These are phyloP conservation scores for Magnolia kwangsiensis DNA, from an alignment of 164 flowering plant species.

Conservation along the genomic window DNA sequence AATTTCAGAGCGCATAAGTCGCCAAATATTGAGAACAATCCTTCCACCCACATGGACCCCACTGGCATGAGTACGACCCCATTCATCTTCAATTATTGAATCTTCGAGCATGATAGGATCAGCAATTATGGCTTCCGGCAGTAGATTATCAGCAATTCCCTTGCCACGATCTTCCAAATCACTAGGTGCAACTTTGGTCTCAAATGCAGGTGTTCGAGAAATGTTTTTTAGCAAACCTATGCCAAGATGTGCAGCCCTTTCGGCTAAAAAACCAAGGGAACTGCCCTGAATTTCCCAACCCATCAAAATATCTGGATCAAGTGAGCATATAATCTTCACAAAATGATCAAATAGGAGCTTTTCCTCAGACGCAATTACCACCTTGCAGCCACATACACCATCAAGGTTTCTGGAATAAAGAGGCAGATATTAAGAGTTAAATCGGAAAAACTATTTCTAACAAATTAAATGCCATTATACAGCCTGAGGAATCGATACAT, in stretches of 20 bases:
- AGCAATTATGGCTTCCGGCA: slow-evolving; percentile 34
- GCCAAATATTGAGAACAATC: slow-evolving; percentile 88
- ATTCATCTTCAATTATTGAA: slow-evolving; percentile 82
- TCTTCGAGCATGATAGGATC: slow-evolving; percentile 40
- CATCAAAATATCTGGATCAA: slow-evolving; percentile 88
- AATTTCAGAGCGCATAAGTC: slow-evolving; percentile 82
- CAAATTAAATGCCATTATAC: not conserved
- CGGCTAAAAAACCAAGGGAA: slow-evolving; percentile 92
- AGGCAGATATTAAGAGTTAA: not conserved
- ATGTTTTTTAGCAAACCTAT: slow-evolving; percentile 60
- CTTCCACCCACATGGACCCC: slow-evolving; percentile 95
- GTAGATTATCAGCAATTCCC: slow-evolving; percentile 21
- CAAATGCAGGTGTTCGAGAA: slow-evolving; percentile 60
- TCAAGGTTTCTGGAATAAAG: slow-evolving; percentile 50
- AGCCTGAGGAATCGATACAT: not conserved
- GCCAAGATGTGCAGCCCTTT: slow-evolving; percentile 86
- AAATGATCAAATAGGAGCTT: slow-evolving; percentile 52
- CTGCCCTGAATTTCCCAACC: slow-evolving; percentile 97
- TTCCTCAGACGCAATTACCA: slow-evolving; percentile 52
- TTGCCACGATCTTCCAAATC: slow-evolving; percentile 26
- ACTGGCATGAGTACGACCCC: slow-evolving; percentile 99
- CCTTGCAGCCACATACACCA: slow-evolving; percentile 58
- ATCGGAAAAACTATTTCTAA: not conserved
- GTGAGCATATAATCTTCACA: slow-evolving; percentile 40
- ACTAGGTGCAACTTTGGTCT: slow-evolving; percentile 29